Evolutionary conservation across 495 filamentous ascomycete genomes (phyloP), one percentile per base, ranked within the genome.

Genomic region (Aspergillus baeticus): DNA sequence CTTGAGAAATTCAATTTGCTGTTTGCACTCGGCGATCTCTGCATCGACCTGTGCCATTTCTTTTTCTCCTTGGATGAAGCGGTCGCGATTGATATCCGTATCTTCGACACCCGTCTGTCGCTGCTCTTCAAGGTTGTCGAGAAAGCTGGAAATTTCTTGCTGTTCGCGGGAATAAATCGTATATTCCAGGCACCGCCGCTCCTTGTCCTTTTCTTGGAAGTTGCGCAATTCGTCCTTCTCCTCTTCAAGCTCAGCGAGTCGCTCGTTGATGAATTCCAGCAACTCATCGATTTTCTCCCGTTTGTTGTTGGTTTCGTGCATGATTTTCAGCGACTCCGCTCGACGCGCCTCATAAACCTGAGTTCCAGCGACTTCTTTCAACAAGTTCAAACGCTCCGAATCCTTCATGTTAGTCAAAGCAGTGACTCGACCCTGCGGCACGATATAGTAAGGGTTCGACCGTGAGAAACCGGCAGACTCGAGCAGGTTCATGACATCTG

Each of bases 351-450:
- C 94, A 70, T 99, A 99, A 22, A 96, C 91, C 64, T 96, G 91
- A 5, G 94, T 98, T 41, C 94, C 94, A 2, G 94, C 95, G 18
- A 99, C 95, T 63, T 99, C 93, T 71, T 99, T 99, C 51, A 99
- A 75, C 23, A 99, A 75, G 47, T 87, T 90, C 57, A 99, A 68
- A 49, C 94, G 81, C 63, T 96, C 92, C 1, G 84, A 81, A 65
- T 99, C 94, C 69, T 96, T 96, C 95, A 97, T 98, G 65, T 97
- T 99, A 18, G 94, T 99, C 62, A 99, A 80, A 20, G 90, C 87
- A 0, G 95, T 97, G 47, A 99, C 92, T 57, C 95, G 89, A 31
- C 94, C 94, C 66, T 99, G 94, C 2, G 95, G 94, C 1, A 99
- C 94, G 60, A 99, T 99, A 67, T 98, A 99, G 77, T 97, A 99